Base-by-base conservation (phyloP, 2,329 filamentous ascomycete species). In the Claviceps pusilla region DNA sequence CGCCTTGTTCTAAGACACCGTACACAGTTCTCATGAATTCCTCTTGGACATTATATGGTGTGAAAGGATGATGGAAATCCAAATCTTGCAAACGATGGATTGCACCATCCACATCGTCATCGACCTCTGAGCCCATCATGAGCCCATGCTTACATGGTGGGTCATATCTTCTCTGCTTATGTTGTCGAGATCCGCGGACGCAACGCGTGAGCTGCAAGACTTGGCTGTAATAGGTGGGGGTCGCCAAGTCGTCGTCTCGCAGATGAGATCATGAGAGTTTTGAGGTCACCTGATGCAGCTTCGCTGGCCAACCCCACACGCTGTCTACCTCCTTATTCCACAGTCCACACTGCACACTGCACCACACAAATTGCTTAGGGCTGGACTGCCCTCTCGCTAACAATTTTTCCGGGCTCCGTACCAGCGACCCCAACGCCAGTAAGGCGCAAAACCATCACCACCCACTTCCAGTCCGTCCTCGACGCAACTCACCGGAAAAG, bases 21-120 rank as follows among this genome's bases (percentile, higher is more conserved):
- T 95, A 95, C 5, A 93, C 77, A 0, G 85, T 79, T 60, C 76
- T 82, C 90, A 96, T 96, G 64, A 96, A 94, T 60, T 91, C 75
- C 48, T 84, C 76, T 64, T 96, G 90, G 47, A 95, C 93, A 52
- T 86, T 78, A 67, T 96, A 96, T 0, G 90, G 90, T 35, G 82
- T 80, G 66, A 84, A 95, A 0, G 90, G 90, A 65, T 96, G 90
- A 63, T 94, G 81, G 65, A 95, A 96, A 61, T 89, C 74, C 42
- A 75, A 64, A 3, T 68, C 67, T 19, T 63, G 61, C 19, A 69
- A 45, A 7, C 50, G 48, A 10, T 49, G 53, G 0, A 61, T 54
- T 29, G 64, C 57, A 48, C 55, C 53, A 3, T 64, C 57, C 33
- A 52, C 41, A 45, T 46, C 39, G 28, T 19, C 49, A 45, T 46